Conservation (phyloP, 805 yeast species). For the Candida boleticola region DNA sequence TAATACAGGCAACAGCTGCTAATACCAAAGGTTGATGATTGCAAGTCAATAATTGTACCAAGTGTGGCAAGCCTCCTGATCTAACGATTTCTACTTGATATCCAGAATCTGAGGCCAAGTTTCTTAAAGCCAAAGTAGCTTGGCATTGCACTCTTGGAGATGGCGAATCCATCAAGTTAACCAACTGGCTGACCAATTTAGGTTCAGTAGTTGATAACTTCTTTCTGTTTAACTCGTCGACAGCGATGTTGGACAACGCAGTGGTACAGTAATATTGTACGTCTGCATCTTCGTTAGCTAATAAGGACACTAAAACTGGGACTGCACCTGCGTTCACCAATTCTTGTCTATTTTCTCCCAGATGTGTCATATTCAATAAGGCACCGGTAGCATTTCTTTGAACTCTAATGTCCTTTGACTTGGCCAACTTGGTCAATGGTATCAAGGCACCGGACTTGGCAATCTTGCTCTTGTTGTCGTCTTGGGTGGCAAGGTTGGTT, state of each 20-base stretch:
- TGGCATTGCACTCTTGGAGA: conserved; percentile 97
- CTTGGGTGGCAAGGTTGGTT: conserved; percentile 96
- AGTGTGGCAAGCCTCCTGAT: conserved; percentile 91
- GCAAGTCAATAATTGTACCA: conserved; percentile 85
- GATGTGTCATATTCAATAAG: conserved; percentile 94
- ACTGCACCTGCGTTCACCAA: conserved; percentile 97
- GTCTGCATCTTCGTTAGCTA: conserved; percentile 87
- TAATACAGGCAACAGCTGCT: conserved; percentile 97
- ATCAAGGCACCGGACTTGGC: conserved; percentile 95
- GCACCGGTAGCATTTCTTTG: conserved; percentile 99
- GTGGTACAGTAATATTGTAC: conserved; percentile 99
- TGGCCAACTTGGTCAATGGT: conserved; percentile 92
- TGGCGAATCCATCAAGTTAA: conserved; percentile 87
- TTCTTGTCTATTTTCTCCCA: conserved; percentile 93
- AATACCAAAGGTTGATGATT: conserved; percentile 87
- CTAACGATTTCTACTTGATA: conserved; percentile 95
- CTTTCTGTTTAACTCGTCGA: conserved; percentile 87
- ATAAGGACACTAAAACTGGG: conserved; percentile 86
- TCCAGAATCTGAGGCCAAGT: conserved; percentile 92
- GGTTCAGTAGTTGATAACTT: conserved; percentile 91
- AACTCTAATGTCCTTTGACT: conserved; percentile 90
- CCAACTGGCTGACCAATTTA: conserved; percentile 81
- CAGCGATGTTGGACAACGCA: conserved; percentile 95
- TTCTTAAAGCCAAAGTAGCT: conserved; percentile 94
- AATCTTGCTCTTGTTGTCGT: conserved; percentile 91